Percentiles rank a stretch among this genome's conserved stretches.
Conservation (phyloP, 108 stramenopile genomes). For the Epithemia pelagica region DNA sequence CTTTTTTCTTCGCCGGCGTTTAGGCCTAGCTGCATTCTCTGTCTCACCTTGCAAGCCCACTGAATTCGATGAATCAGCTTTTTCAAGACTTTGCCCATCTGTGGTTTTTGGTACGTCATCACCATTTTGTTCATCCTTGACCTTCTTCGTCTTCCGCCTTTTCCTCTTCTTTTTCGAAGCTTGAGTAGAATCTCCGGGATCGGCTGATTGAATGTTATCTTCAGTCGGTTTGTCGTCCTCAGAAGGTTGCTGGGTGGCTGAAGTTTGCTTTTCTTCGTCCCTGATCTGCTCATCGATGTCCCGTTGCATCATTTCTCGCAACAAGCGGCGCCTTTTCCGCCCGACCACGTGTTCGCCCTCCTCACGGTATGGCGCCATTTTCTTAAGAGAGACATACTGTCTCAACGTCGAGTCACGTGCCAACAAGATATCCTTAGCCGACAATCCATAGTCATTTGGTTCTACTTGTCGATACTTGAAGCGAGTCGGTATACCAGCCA, state of each 20-base stretch:
- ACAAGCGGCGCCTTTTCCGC: slow-evolving; percentile 63
- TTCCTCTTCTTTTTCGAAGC: slow-evolving; percentile 15
- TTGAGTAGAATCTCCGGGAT: slow-evolving; percentile 1
- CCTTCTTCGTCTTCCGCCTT: slow-evolving; percentile 4
- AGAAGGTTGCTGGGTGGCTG: too few relatives aligned
- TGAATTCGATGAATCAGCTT: too few relatives aligned
- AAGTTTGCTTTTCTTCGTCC: too few relatives aligned
- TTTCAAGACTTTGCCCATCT: neutral
- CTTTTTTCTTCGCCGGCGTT: slow-evolving; percentile 6
- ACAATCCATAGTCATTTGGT: slow-evolving; percentile 86
- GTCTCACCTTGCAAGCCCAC: too few relatives aligned
- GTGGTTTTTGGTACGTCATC: slow-evolving; percentile 9
- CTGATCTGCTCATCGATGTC: slow-evolving; percentile 50
- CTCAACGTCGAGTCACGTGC: slow-evolving; percentile 90
- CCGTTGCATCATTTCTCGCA: slow-evolving; percentile 66
- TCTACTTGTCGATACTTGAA: slow-evolving; percentile 97
- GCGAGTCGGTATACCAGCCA: slow-evolving; percentile 93
- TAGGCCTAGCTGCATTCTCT: neutral
- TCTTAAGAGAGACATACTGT: slow-evolving; percentile 93
- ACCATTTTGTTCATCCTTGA: neutral
- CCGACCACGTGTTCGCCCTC: slow-evolving; percentile 64
- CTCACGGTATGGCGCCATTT: slow-evolving; percentile 92
- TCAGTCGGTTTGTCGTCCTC: too few relatives aligned
- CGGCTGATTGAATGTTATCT: slow-evolving; percentile 6
- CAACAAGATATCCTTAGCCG: slow-evolving; percentile 89